These are phyloP conservation scores for Penicillium italicum DNA, from an alignment of 2,329 filamentous ascomycete genomes.

Conservation along the genomic window DNA sequence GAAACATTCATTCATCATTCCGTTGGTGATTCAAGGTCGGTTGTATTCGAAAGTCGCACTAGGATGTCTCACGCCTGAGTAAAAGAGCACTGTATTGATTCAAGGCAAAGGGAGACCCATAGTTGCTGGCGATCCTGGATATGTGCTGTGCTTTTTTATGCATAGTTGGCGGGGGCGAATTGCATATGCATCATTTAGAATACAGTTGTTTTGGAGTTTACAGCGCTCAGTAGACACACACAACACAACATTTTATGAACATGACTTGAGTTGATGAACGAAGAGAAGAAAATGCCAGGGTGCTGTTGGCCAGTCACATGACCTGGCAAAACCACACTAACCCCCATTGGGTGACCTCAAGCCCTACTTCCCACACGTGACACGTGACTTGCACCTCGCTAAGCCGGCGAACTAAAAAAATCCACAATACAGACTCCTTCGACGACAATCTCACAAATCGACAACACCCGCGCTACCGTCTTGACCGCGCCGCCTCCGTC, in stretches of 20 bases:
- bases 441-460: conserved; percentile 41
- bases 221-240: not conserved
- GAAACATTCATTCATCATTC: conserved; percentile 1
- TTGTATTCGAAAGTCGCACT: not conserved
- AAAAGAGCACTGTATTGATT: not conserved
- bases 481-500: conserved; percentile 49
- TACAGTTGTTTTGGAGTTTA: too few relatives aligned
- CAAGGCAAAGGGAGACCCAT: not conserved
- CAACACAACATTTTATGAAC: not conserved
- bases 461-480: conserved; percentile 45
- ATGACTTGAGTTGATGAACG: not conserved
- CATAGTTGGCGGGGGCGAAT: not conserved
- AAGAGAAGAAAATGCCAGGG: not conserved
- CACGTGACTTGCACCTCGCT: conserved; percentile 40
- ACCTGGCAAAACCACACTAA: conserved; percentile 24
- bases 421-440: conserved; percentile 38
- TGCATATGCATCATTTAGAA: not conserved
- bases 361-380: conserved; percentile 25
- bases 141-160: not conserved
- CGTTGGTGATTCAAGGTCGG: not conserved
- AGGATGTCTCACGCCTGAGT: not conserved
- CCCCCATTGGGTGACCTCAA: conserved; percentile 13
- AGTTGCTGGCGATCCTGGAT: not conserved
- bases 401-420: conserved; percentile 36
- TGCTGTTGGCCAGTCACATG: not conserved